Evolutionary conservation across 257 asterid genomes (phyloP).

Genomic region (Nicotiana tomentosiformis): DNA sequence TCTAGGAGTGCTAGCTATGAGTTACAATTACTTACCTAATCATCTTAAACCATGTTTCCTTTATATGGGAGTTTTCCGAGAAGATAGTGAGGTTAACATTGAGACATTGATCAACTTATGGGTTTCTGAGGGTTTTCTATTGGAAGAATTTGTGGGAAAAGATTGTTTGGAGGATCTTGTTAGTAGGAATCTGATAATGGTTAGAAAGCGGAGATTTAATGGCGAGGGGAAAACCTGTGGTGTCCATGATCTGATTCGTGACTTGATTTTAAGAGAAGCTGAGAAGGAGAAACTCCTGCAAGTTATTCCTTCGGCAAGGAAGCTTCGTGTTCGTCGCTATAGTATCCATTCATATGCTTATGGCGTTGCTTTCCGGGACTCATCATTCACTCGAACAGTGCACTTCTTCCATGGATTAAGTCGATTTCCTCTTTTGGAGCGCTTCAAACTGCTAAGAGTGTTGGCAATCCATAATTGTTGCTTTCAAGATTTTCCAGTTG

Average conservation of each 20-base stretch:
- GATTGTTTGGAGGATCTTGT: conserved; percentile 4
- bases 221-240: neutral
- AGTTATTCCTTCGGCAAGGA: neutral
- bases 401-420: neutral
- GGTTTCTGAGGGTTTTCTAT: conserved; percentile 6
- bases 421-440: neutral
- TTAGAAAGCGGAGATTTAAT: neutral
- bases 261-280: neutral
- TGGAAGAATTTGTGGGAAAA: neutral
- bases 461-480: neutral
- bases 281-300: neutral
- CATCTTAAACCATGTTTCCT: neutral
- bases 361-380: neutral
- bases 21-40: conserved; percentile 2
- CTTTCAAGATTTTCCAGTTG: neutral
- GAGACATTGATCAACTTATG: neutral
- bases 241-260: neutral
- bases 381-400: neutral
- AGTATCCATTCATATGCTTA: neutral
- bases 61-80: neutral
- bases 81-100: neutral
- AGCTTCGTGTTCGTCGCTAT: neutral
- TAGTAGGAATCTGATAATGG: neutral
- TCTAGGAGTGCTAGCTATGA: neutral
- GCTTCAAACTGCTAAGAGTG: neutral